Conservation (phyloP, 2,329 filamentous ascomycete genomes). For the Exutisphaerella laricina region DNA sequence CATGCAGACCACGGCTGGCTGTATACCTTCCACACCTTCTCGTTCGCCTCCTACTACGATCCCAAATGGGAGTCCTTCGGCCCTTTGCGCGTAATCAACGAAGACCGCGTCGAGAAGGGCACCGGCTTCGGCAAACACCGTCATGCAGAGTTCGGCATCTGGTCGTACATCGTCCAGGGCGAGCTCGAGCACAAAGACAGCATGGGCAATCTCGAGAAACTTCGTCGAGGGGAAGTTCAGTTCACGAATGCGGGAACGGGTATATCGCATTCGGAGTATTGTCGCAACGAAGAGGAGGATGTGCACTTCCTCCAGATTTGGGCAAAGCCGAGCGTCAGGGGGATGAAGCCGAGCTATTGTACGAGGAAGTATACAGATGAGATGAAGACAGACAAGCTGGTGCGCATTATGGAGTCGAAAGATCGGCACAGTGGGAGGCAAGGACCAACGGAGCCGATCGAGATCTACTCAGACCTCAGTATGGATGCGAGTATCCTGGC, state of each 20-base stretch:
- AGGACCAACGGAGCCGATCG: conserved; percentile 63
- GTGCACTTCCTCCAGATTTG: conserved; percentile 88
- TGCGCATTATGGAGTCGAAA: conserved; percentile 70
- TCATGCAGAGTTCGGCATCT: conserved; percentile 85
- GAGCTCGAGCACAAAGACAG: conserved; percentile 84
- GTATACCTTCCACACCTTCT: conserved; percentile 81
- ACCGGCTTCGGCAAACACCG: conserved; percentile 79
- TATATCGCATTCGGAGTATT: conserved; percentile 76
- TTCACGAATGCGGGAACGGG: conserved; percentile 82
- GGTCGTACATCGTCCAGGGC: conserved; percentile 77
- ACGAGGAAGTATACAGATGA: conserved; percentile 68
- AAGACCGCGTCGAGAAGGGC: conserved; percentile 71
- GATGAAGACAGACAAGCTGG: conserved; percentile 63
- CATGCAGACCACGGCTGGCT: conserved; percentile 83
- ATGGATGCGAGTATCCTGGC: conserved; percentile 74
- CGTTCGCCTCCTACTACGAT: conserved; percentile 68
- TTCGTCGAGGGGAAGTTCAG: conserved; percentile 77
- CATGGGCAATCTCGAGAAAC: conserved; percentile 65
- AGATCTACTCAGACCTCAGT: conserved; percentile 76
- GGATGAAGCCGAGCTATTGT: conserved; percentile 69
- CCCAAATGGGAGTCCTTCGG: conserved; percentile 65
- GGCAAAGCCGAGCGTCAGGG: conserved; percentile 70
- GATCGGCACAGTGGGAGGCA: conserved; percentile 61
- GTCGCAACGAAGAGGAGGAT: conserved; percentile 63
- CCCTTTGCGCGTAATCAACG: conserved; percentile 76